Conservation (phyloP, 441 rosid genomes). For the Populus hybrid region DNA sequence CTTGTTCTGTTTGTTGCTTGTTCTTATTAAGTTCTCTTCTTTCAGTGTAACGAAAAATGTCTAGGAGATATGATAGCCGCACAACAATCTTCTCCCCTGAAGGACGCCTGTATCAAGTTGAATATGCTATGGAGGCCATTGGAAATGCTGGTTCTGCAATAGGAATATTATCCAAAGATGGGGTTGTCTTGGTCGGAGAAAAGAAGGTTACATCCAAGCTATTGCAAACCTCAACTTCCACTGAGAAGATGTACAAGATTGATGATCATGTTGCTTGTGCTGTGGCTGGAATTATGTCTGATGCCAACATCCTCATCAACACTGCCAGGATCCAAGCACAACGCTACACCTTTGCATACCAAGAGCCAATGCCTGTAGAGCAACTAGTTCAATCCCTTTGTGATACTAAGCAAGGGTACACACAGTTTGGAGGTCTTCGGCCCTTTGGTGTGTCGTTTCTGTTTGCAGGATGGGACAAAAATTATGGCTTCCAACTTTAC, state of each 20-base stretch:
- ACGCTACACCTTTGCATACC: constrained; percentile 83
- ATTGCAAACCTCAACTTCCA: constrained; percentile 82
- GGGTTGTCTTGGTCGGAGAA: constrained; percentile 86
- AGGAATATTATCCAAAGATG: constrained; percentile 82
- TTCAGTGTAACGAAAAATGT: constrained; percentile 46
- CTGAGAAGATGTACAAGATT: constrained; percentile 96
- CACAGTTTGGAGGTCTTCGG: constrained; percentile 96
- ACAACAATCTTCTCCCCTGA: constrained; percentile 97
- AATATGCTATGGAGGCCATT: constrained; percentile 97
- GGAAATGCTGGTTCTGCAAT: constrained; percentile 92
- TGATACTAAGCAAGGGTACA: constrained; percentile 96
- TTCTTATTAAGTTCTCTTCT: neutral
- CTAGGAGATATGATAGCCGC: constrained; percentile 96
- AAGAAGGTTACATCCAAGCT: constrained; percentile 96
- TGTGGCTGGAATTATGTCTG: constrained; percentile 96
- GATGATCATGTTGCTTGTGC: constrained; percentile 95
- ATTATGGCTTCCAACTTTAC: constrained; percentile 84
- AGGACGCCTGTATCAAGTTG: constrained; percentile 98
- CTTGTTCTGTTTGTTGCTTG: neutral
- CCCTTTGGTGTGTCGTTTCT: constrained; percentile 94
- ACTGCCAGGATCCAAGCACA: constrained; percentile 94
- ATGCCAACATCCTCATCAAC: constrained; percentile 91
- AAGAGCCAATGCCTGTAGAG: constrained; percentile 96
- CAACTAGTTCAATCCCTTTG: constrained; percentile 94
- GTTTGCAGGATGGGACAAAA: constrained; percentile 96